phyloP scores from a whole-genome alignment of 176 grass and related monocot species.

The Raddia distichophylla region DNA sequence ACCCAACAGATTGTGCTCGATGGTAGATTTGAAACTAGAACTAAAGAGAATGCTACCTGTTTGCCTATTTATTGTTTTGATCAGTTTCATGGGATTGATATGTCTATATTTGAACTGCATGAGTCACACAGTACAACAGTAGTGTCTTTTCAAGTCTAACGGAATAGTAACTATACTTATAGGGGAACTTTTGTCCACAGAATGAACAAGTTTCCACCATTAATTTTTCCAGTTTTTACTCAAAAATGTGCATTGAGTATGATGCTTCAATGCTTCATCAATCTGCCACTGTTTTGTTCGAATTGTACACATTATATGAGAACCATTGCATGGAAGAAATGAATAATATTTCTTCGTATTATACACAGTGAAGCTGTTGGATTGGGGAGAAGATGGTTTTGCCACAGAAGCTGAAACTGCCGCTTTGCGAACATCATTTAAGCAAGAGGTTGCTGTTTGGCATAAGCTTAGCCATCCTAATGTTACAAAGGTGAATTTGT shows the following conservation, averaged over 20 bases:
- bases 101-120: background rate
- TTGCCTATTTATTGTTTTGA: background rate
- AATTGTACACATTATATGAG: constrained; percentile 1
- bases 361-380: constrained; percentile 84
- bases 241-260: background rate
- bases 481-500: constrained; percentile 73
- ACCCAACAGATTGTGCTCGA: background rate
- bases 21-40: constrained; percentile 4
- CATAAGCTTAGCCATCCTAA: constrained; percentile 93
- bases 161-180: background rate
- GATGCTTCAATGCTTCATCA: background rate
- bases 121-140: background rate
- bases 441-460: constrained; percentile 93
- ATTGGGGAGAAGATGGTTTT: constrained; percentile 93
- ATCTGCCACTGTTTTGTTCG: background rate
- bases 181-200: background rate
- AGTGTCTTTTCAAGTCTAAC: background rate
- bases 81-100: constrained; percentile 6
- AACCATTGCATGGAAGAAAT: background rate
- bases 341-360: constrained; percentile 26
- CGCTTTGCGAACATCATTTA: constrained; percentile 69
- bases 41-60: background rate
- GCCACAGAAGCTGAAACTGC: constrained; percentile 79
- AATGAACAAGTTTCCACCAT: background rate
- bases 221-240: background rate